Conservation (phyloP, 2,329 filamentous ascomycete genomes). For the Hypoxylon sp. region DNA sequence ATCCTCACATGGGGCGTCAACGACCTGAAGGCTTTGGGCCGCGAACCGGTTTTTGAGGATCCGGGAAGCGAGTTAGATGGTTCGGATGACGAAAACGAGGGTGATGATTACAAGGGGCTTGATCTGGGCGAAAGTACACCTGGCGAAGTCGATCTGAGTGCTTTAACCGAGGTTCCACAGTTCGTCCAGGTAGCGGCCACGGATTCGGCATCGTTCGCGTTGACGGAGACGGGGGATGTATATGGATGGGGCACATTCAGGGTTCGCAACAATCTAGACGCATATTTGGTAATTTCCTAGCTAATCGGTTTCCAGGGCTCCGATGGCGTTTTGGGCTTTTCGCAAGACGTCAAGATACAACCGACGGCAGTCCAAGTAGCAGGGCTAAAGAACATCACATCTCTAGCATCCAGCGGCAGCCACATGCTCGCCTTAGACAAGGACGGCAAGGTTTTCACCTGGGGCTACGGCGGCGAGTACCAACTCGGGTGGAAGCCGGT, state of each 20-base stretch:
- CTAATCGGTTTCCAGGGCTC: constrained; percentile 53
- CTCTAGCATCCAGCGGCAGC: constrained; percentile 77
- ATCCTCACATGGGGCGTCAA: constrained; percentile 92
- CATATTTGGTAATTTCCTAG: not conserved
- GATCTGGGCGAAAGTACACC: constrained; percentile 76
- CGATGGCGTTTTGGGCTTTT: constrained; percentile 61
- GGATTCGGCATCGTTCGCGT: constrained; percentile 81
- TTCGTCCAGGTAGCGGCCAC: constrained; percentile 76
- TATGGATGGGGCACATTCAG: constrained; percentile 91
- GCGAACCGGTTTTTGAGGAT: constrained; percentile 62
- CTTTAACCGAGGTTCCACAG: constrained; percentile 50
- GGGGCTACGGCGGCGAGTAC: constrained; percentile 80
- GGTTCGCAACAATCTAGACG: constrained; percentile 50
- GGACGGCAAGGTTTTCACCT: constrained; percentile 76
- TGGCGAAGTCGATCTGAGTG: constrained; percentile 66
- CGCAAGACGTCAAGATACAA: constrained; percentile 56
- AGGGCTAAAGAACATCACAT: constrained; percentile 75
- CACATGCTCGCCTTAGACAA: constrained; percentile 78
- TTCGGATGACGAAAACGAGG: constrained; percentile 63
- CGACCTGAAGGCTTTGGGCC: constrained; percentile 84
- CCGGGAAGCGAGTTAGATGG: constrained; percentile 66
- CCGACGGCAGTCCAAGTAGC: constrained; percentile 69
- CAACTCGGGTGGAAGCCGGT: constrained; percentile 70
- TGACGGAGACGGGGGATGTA: constrained; percentile 81
- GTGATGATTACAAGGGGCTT: constrained; percentile 53